Evolutionary conservation across 805 yeast genomes (phyloP), one percentile per base, ranked within the genome.

Genomic region (Saccharomycopsis oosterbeekiorum): DNA sequence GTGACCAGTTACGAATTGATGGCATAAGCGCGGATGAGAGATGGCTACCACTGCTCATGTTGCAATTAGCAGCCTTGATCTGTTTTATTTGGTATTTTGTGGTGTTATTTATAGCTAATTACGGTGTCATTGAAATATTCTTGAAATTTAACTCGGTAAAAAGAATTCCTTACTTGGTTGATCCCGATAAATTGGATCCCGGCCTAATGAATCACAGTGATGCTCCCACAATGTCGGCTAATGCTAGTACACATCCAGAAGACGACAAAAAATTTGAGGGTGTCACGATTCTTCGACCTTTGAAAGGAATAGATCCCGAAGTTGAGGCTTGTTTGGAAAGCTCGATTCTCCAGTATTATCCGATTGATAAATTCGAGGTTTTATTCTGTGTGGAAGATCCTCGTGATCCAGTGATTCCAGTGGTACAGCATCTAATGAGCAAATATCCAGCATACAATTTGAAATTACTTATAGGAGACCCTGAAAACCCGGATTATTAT

Each of bases 271-370:
- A 77, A 4, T 76, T 81, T 1, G 84, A 81, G 62, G 85, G 88
- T 8, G 96, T 90, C 19, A 81, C 94, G 0, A 88, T 91, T 29
- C 69, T 90, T 41, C 74, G 97, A 37, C 97, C 97, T 0, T 76
- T 90, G 62, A 89, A 89, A 68, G 97, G 97, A 17, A 74, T 89
- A 17, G 97, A 90, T 70, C 81, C 91, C 1, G 92, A 86, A 65
- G 77, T 89, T 72, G 80, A 77, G 43, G 71, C 79, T 11, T 89
- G 96, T 69, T 73, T 91, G 43, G 82, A 81, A 61, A 80, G 88
- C 36, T 81, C 90, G 4, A 81, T 89, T 61, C 71, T 75, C 53
- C 97, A 90, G 70, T 76, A 80, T 19, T 88, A 89, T 67, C 89
- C 94, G 0, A 54, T 59, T 1, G 72, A 76, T 21, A 80, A 78